A percentile compares a stretch with the other conserved stretches of the same genome.
Evolutionary conservation across 2,329 filamentous ascomycete species (phyloP).

Genomic region (Chaetomium globosum): DNA sequence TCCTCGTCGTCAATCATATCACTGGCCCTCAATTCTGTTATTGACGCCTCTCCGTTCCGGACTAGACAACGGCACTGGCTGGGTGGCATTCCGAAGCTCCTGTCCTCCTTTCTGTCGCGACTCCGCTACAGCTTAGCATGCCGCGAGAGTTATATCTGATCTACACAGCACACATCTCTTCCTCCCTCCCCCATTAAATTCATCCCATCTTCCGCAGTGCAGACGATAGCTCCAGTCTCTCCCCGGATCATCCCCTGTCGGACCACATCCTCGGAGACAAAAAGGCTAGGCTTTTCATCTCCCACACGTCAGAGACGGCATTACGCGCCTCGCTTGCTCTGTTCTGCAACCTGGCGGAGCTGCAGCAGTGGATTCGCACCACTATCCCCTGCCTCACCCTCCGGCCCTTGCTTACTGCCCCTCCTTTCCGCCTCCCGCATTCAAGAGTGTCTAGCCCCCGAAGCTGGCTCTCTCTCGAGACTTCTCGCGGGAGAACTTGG

Average conservation of each 20-base stretch:
- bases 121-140: constrained; percentile 32
- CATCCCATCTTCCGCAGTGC: constrained; percentile 33
- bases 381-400: not conserved
- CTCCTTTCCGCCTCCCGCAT: not conserved
- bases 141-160: constrained; percentile 34
- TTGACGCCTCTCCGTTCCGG: constrained; percentile 27
- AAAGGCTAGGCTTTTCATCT: constrained; percentile 3
- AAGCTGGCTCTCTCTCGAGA: not conserved
- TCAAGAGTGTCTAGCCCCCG: constrained; percentile 25
- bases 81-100: constrained; percentile 23
- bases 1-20: constrained; percentile 37
- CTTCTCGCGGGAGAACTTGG: not conserved
- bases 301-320: constrained; percentile 32
- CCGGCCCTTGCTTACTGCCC: constrained; percentile 4
- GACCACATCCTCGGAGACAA: constrained; percentile 14
- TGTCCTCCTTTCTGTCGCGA: constrained; percentile 20
- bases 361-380: constrained; percentile 1
- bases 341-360: constrained; percentile 19
- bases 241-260: constrained; percentile 21
- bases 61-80: constrained; percentile 19
- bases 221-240: constrained; percentile 32
- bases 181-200: constrained; percentile 27
- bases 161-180: constrained; percentile 18
- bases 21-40: constrained; percentile 28
- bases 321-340: constrained; percentile 29